Base-by-base conservation (phyloP, 345 rosid genomes). In the Sapria himalayana region DNA sequence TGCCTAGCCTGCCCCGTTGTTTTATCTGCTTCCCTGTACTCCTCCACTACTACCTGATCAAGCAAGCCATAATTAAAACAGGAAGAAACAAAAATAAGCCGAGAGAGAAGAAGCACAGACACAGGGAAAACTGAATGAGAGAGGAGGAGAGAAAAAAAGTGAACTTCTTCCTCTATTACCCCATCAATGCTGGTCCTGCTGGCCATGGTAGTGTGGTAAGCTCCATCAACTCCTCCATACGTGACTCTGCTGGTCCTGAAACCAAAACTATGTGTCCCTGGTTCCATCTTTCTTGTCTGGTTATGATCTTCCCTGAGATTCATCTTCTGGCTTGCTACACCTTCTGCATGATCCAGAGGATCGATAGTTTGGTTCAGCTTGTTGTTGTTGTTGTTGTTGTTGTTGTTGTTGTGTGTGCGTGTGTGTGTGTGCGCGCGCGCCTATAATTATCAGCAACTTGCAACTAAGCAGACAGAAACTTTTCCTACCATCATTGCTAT, bases 221-320 rank as follows among this genome's bases (percentile, higher is more conserved):
- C 73, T 41, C 97, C 94, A 56, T 81, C 57, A 7, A 71, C 64
- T 33, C 94, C 94, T 21, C 97, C 94, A 46, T 68, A 73, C 0
- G 89, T 76, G 39, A 74, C 82, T 60, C 62, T 81, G 55, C 55
- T 62, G 29, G 59, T 59, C 37, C 64, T 69, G 19, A 52, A 61
- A 50, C 72, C 58, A 39, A 58, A 56, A 20, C 35, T 56, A 12
- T 24, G 60, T 47, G 54, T 46, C 51, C 48, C 63, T 4, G 61
- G 46, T 39, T 56, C 51, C 3, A 61, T 46, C 43, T 52, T 54
- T 34, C 64, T 54, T 17, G 25, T 55, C 59, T 10, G 37, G 4
- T 21, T 57, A 7, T 35, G 20, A 31, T 58, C 59, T 35, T 20
- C 59, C 55, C 55, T 54, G 13, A 9, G 29, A 25, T 39, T 63